Base-by-base conservation (phyloP, 257 asterid species). In the Ehretia macrophylla region DNA sequence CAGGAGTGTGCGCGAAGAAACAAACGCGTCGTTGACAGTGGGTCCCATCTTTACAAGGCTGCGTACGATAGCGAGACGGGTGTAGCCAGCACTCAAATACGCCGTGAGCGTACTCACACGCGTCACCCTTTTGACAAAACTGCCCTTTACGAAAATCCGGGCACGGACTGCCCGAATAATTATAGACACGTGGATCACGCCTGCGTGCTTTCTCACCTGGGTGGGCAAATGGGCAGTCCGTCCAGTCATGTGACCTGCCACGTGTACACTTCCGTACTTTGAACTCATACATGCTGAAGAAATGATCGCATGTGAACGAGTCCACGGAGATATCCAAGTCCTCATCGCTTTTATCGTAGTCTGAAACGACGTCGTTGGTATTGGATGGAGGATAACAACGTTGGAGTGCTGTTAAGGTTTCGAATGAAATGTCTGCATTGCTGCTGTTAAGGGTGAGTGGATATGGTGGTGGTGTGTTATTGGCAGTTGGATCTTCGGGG, bases 191-290 rank as follows among this genome's bases (percentile, higher is more conserved):
- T 9, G 97, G 97, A 60, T 89, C 95, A 63, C 97, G 50, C 61
- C 97, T 83, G 54, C 94, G 85, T 54, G 97, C 97, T 79, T 89
- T 89, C 79, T 89, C 97, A 1, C 95, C 97, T 5, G 97, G 95
- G 44, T 89, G 97, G 0, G 95, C 97, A 63, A 67, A 89, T 12
- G 95, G 97, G 66, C 97, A 89, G 59, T 79, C 95, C 13, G 97
- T 89, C 97, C 97, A 89, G 82, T 86, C 97, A 52, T 89, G 97
- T 39, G 95, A 81, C 75, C 94, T 75, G 22, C 85, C 82, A 17
- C 87, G 79, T 14, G 82, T 65, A 78, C 97, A 89, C 38, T 71
- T 76, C 75, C 76, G 69, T 55, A 89, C 95, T 70, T 89, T 89
- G 62, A 89, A 89, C 74, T 89, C 97, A 63, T 74, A 84, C 85